Evolutionary conservation across 192 early-diverging fungal species (phyloP).

Genomic region (Rhizophagus sp.): DNA sequence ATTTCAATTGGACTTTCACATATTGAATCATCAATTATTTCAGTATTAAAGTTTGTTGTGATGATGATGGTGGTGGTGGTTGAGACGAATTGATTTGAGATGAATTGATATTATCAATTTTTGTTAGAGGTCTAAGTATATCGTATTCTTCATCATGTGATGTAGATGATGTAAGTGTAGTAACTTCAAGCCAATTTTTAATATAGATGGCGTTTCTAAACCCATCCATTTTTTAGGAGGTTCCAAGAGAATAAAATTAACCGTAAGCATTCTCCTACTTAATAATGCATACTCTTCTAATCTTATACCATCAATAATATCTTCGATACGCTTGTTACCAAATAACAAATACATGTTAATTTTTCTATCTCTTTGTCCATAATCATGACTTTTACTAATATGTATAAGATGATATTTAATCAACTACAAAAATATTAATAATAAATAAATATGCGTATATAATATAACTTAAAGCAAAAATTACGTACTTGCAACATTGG

Average conservation of each 20-base stretch:
- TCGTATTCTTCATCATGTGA: too few species aligned
- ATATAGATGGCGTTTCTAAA: not conserved
- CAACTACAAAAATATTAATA: not conserved
- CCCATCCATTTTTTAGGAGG: not conserved
- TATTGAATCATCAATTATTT: too few species aligned
- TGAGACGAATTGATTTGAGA: too few species aligned
- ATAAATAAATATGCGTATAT: not conserved
- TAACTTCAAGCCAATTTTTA: not conserved
- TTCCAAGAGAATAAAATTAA: not conserved
- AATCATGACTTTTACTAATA: not conserved
- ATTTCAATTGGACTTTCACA: too few species aligned
- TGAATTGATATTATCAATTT: too few species aligned
- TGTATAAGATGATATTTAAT: conserved; percentile 9
- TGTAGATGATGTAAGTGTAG: not conserved
- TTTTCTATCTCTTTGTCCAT: not conserved
- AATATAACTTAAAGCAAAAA: not conserved
- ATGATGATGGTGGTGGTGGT: too few species aligned
- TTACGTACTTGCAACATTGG: conserved; percentile 19
- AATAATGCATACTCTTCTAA: not conserved
- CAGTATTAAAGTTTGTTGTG: too few species aligned
- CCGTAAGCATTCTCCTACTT: conserved; percentile 2
- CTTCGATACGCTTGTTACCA: not conserved
- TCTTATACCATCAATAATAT: conserved; percentile 16
- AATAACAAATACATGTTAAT: conserved; percentile 9
- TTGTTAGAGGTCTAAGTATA: too few species aligned